phyloP scores from a whole-genome alignment of 164 flowering plant genomes.

The Saururus chinensis region DNA sequence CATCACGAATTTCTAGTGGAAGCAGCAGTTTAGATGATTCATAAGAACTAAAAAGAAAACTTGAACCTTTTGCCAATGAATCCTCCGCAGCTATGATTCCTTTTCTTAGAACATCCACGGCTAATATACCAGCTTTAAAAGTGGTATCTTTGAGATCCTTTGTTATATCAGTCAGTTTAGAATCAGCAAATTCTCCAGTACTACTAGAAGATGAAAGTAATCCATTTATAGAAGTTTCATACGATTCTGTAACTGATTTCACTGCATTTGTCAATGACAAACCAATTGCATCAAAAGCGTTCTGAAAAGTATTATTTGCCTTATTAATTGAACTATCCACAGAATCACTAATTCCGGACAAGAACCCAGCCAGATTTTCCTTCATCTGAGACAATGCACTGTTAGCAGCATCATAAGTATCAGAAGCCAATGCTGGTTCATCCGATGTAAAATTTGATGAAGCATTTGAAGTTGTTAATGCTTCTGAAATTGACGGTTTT shows the following conservation, averaged over 20 bases:
- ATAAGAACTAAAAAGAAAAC: constrained; percentile 39
- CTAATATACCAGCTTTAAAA: constrained; percentile 29
- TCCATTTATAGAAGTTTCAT: constrained; percentile 31
- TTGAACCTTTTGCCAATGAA: constrained; percentile 38
- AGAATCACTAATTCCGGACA: constrained; percentile 30
- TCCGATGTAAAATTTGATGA: constrained; percentile 15
- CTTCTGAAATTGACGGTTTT: constrained; percentile 18
- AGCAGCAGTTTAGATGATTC: constrained; percentile 53
- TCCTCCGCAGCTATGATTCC: constrained; percentile 45
- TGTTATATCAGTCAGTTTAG: constrained; percentile 35
- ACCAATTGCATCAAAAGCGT: constrained; percentile 32
- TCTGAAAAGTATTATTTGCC: constrained; percentile 31
- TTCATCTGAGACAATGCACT: constrained; percentile 26
- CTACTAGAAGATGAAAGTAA: constrained; percentile 31
- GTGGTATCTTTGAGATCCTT: constrained; percentile 39
- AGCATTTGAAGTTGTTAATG: constrained; percentile 13
- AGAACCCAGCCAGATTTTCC: constrained; percentile 24
- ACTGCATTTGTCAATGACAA: constrained; percentile 29
- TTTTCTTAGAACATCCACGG: constrained; percentile 45
- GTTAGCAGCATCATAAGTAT: constrained; percentile 17
- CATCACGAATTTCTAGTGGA: constrained; percentile 53
- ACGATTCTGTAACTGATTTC: constrained; percentile 29
- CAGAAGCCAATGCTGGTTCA: constrained; percentile 20
- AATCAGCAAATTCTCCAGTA: constrained; percentile 35
- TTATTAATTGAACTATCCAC: constrained; percentile 30